These are phyloP conservation scores for Perilla frutescens DNA, from an alignment of 257 asterid species.

Conservation along the genomic window DNA sequence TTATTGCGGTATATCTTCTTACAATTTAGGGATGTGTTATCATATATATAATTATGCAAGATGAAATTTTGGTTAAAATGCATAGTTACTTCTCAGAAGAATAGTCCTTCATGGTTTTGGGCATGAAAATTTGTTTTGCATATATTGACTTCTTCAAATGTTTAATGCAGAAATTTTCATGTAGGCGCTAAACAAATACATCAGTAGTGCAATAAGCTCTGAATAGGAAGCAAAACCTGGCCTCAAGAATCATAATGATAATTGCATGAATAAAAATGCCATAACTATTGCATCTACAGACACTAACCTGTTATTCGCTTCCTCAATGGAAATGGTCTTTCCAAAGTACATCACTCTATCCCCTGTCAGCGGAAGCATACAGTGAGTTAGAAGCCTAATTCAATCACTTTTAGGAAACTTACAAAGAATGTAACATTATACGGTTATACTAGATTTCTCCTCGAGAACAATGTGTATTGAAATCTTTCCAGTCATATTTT, in stretches of 20 bases:
- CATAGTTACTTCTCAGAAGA: no score
- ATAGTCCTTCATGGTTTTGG: no score
- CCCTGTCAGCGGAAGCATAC: constrained; percentile 49
- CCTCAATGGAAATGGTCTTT: constrained; percentile 53
- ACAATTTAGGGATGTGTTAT: no score
- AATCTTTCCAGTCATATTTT: background rate
- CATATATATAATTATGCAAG: no score
- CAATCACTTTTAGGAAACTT: background rate
- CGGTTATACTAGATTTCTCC: background rate
- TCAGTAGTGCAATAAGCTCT: background rate
- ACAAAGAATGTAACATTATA: no score
- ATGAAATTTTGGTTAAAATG: no score
- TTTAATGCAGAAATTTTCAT: no score
- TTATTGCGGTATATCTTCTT: background rate
- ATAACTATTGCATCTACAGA: background rate
- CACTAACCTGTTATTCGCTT: constrained; percentile 66
- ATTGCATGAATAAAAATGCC: background rate
- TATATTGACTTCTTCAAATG: background rate
- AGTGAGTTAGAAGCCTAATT: background rate
- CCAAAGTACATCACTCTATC: constrained; percentile 78
- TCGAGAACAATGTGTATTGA: background rate
- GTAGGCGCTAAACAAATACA: no score
- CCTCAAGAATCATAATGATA: background rate
- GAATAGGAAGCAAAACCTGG: background rate
- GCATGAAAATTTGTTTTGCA: no score